Base-by-base conservation (phyloP, 495 filamentous ascomycete species). In the Penicillium parvum region DNA sequence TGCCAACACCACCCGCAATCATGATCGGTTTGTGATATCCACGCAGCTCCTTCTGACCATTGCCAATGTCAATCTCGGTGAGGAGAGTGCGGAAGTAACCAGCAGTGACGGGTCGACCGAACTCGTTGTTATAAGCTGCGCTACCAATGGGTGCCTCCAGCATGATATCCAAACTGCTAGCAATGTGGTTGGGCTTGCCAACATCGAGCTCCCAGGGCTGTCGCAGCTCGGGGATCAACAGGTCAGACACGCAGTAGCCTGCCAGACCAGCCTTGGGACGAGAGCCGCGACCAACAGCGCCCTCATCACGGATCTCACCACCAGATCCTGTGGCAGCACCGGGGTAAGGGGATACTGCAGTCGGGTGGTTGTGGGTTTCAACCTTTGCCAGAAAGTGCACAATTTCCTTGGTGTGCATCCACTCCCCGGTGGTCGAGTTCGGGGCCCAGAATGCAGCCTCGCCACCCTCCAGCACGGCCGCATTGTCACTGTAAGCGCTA, bases 11-110 rank as follows among this genome's bases (percentile, higher is more conserved):
- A 47, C 92, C 94, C 42, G 94, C 92, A 70, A 98, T 84, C 90
- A 98, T 96, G 63, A 98, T 96, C 5, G 92, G 92, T 68, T 98
- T 98, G 71, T 96, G 91, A 54, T 95, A 98, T 11, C 92, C 92
- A 52, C 94, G 74, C 35, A 86, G 68, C 35, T 98, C 91, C 3
- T 74, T 71, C 32, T 73, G 69, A 22, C 77, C 79, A 40, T 77
- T 76, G n/a, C 69, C 73, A 12, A 76, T 64, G 35, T 80, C 68
- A 32, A 84, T 75, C 28, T 81, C 72, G 16, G 77, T 84, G 15
- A 91, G 75, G 3, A 98, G 69, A 0, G 92, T 97, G 35, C 90
- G 76, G 72, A 97, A 97, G 58, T 87, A 89, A 18, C 94, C 92
- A 0, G 81, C 72, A 17, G 90, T 87, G 57, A 84, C 88, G 25